phyloP scores from a whole-genome alignment of 2,329 filamentous ascomycete species.

The Clonostachys solani region DNA sequence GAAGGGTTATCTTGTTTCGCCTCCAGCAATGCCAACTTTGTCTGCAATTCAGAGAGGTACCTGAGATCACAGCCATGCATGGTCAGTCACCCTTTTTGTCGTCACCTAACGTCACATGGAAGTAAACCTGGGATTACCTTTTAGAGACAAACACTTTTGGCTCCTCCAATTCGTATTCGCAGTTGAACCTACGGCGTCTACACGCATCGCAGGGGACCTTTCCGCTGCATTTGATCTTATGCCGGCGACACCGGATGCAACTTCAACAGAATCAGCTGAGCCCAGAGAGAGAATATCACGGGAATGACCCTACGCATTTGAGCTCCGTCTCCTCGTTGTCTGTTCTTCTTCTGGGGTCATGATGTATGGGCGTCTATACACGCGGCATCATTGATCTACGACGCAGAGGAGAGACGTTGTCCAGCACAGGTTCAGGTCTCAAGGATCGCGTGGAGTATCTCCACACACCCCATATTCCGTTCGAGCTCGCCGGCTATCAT shows the following conservation, averaged over 20 bases:
- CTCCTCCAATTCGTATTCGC: constrained; percentile 32
- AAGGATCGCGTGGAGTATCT: too few relatives aligned
- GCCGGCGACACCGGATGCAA: constrained; percentile 19
- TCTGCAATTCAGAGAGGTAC: constrained; percentile 27
- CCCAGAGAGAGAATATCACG: too few relatives aligned
- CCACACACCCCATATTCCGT: too few relatives aligned
- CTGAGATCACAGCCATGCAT: constrained; percentile 11
- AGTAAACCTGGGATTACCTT: constrained; percentile 21
- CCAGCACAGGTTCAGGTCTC: too few relatives aligned
- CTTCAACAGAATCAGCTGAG: too few relatives aligned
- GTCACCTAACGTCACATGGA: constrained; percentile 7
- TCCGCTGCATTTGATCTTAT: constrained; percentile 26
- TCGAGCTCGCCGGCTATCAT: too few relatives aligned
- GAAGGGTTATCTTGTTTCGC: neutral
- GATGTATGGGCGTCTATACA: too few relatives aligned
- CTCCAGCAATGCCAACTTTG: constrained; percentile 10
- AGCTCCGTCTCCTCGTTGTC: too few relatives aligned
- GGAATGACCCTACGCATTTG: too few relatives aligned
- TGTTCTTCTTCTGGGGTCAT: too few relatives aligned
- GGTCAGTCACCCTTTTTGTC: constrained; percentile 4
- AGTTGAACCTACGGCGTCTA: constrained; percentile 20
- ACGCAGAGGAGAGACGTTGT: too few relatives aligned
- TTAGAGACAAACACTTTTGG: constrained; percentile 43
- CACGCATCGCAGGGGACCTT: constrained; percentile 23
- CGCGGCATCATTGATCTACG: too few relatives aligned